phyloP scores from a whole-genome alignment of 805 yeast species.

The Metschnikowia santaceciliae region DNA sequence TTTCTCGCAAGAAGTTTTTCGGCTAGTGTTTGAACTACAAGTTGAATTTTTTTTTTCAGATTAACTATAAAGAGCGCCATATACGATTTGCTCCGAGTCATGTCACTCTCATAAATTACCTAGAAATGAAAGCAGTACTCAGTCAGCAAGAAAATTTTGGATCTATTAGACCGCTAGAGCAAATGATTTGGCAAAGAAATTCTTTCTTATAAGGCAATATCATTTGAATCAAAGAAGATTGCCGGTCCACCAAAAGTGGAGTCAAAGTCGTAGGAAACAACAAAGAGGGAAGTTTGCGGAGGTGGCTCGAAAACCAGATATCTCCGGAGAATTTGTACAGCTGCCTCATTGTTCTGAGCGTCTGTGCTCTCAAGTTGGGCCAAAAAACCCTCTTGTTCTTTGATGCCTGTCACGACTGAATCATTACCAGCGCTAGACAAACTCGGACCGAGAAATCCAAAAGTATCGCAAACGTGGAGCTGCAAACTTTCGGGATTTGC shows the following conservation, averaged over 20 bases:
- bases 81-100: no score
- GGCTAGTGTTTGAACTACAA: no score
- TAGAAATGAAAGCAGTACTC: neutral
- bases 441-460: neutral
- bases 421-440: neutral
- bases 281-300: neutral
- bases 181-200: neutral
- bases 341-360: neutral
- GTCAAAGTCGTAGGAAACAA: neutral
- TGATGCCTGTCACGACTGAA: neutral
- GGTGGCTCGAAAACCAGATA: neutral
- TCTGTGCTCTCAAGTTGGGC: neutral
- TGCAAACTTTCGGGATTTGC: neutral
- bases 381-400: neutral
- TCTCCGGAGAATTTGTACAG: neutral
- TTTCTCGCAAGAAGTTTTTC: no score
- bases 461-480: neutral
- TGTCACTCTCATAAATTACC: no score
- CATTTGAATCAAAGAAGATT: neutral
- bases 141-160: neutral
- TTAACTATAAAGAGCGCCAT: no score
- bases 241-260: neutral
- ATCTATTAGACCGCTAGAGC: neutral
- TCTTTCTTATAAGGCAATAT: neutral
- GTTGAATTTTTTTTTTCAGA: no score